phyloP scores from a whole-genome alignment of 2,329 filamentous ascomycete genomes.

The Sclerotinia nivalis region DNA sequence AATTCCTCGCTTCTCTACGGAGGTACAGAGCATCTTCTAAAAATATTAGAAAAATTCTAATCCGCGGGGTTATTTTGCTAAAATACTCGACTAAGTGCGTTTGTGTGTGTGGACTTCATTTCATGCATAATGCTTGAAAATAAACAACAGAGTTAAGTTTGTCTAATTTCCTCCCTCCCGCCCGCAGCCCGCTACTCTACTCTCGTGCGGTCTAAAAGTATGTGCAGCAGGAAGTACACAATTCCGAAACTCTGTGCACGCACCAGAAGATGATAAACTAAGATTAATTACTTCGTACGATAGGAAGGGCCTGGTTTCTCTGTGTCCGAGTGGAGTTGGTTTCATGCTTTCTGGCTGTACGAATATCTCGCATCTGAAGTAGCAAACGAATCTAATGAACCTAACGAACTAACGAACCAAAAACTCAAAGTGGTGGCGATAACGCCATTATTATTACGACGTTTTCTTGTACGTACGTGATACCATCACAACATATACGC shows the following conservation, averaged over 20 bases:
- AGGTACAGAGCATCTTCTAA: not conserved
- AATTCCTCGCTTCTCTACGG: conserved; percentile 1
- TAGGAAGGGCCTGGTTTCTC: too few relatives aligned
- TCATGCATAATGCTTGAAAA: conserved; percentile 4
- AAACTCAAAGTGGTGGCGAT: not conserved
- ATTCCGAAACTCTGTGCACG: too few relatives aligned
- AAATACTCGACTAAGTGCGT: not conserved
- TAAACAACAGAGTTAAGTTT: not conserved
- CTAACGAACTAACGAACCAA: not conserved
- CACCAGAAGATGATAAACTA: too few relatives aligned
- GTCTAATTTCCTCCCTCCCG: not conserved
- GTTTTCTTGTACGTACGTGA: not conserved
- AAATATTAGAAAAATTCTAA: not conserved
- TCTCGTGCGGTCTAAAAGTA: too few relatives aligned
- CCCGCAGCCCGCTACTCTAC: not conserved
- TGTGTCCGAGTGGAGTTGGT: too few relatives aligned
- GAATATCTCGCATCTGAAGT: not conserved
- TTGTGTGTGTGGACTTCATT: not conserved
- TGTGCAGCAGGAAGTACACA: too few relatives aligned
- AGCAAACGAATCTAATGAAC: not conserved
- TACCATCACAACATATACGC: not conserved
- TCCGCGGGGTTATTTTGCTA: not conserved
- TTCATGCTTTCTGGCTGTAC: too few relatives aligned
- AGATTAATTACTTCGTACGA: too few relatives aligned
- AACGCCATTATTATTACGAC: not conserved